These are phyloP conservation scores for Diaporthe vaccinii DNA, from an alignment of 2,329 filamentous ascomycete species.

Conservation along the genomic window DNA sequence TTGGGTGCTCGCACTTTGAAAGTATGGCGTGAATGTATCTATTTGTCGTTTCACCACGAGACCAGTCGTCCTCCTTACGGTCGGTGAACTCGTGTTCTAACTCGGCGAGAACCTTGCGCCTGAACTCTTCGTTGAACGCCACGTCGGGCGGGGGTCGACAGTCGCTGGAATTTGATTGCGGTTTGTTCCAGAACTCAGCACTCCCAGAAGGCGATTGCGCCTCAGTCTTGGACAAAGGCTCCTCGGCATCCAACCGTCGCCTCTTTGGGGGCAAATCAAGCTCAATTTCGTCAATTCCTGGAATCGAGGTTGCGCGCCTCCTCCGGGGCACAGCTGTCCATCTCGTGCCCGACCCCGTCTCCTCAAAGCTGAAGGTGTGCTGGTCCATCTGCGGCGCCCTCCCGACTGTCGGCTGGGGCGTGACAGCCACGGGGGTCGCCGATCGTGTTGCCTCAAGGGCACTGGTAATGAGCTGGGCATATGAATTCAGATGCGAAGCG, in stretches of 20 bases:
- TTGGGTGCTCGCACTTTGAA: conserved; percentile 38
- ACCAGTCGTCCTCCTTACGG: conserved; percentile 39
- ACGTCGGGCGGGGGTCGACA: conserved; percentile 25
- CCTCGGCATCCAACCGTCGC: conserved; percentile 15
- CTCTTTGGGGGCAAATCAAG: conserved; percentile 37
- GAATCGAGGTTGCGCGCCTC: conserved; percentile 38
- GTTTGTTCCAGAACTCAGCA: background rate
- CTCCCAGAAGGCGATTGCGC: background rate
- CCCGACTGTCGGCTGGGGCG: conserved; percentile 11
- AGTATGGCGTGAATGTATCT: conserved; percentile 41
- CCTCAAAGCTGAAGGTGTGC: conserved; percentile 24
- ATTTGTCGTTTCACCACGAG: conserved; percentile 39
- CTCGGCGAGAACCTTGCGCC: conserved; percentile 37
- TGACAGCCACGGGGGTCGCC: background rate
- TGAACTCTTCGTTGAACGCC: conserved; percentile 34
- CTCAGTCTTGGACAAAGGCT: background rate
- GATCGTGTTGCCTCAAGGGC: conserved; percentile 24
- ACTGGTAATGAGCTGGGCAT: conserved; percentile 36
- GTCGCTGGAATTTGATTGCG: background rate
- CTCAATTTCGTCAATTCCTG: conserved; percentile 39
- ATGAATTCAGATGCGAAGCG: conserved; percentile 32
- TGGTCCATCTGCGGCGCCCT: conserved; percentile 5
- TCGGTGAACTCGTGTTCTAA: conserved; percentile 38
- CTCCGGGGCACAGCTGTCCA: conserved; percentile 39
- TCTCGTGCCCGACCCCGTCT: conserved; percentile 36